Base-by-base conservation (phyloP, 768 basidiomycete species). In the Botryobasidium botryosum region DNA sequence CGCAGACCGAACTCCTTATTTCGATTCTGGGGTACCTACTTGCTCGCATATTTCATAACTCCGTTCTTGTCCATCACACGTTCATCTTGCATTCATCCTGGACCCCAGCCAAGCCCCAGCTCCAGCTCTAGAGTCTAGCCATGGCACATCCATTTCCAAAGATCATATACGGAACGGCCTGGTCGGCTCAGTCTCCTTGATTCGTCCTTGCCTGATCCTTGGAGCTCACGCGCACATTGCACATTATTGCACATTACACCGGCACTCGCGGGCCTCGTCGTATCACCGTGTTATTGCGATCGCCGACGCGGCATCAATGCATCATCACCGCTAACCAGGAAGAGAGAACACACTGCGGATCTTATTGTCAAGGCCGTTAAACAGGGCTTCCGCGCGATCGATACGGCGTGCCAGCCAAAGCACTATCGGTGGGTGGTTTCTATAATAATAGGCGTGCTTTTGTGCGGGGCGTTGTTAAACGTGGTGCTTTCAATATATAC, bases 341-440 rank as follows among this genome's bases (percentile, higher is more conserved):
- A 88, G 64, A 76, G 76, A 54, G 77, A 79, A 44, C 59, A 67
- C 20, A 88, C 86, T 1, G 62, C 74, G 0, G 60, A 65, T 3
- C 69, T 86, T 2, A 83, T 87, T 17, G 61, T 78, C 40, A 68
- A 65, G 44, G 86, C 86, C 7, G 72, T 87, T 45, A 60, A 78
- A 31, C 69, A 72, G 50, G 85, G 86, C 4, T 88, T 87, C 57
- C 64, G 76, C 37, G 83, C 79, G 3, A 74, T 88, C 24, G 86
- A 90, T 53, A 29, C 47, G 75, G 77, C 78, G 21, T 73, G 76
- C 50, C 79, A 81, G 53, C 74, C 71, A 7, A 80, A 81, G 55
- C 79, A 81, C 54, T 80, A 82, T 52, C 68, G 72, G 78, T 74
- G 56, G 43, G 60, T 45, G 6, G 29, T 45, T 23, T 23, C 21